Percentiles rank a stretch among this genome's conserved stretches.
Evolutionary conservation across 805 yeast genomes (phyloP).

Genomic region (Metschnikowia noctiluminum): DNA sequence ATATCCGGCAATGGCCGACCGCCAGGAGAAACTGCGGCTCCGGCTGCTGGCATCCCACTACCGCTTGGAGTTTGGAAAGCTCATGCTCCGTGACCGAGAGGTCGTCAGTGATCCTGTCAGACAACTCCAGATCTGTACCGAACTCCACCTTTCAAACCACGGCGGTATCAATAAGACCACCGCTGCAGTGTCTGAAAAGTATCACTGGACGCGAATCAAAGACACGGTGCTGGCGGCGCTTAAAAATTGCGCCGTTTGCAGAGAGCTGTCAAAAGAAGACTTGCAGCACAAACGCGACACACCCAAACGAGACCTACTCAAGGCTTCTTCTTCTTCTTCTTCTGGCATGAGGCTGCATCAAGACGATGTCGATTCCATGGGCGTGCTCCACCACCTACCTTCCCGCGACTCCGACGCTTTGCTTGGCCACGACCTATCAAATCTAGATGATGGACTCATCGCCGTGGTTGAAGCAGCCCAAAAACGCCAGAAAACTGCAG

Average conservation of each 20-base stretch:
- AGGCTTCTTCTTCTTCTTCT: neutral
- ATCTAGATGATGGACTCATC: conserved; percentile 45
- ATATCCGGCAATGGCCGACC: conserved; percentile 79
- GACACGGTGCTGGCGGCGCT: conserved; percentile 81
- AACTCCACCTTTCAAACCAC: conserved; percentile 66
- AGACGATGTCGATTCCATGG: conserved; percentile 34
- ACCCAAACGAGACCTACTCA: neutral
- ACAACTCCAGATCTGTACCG: conserved; percentile 72
- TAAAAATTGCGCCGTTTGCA: conserved; percentile 71
- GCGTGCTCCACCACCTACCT: conserved; percentile 19
- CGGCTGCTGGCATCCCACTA: conserved; percentile 80
- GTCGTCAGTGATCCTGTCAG: conserved; percentile 75
- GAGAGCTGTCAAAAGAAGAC: conserved; percentile 40
- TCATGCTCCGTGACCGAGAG: conserved; percentile 74
- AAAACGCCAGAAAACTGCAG: conserved; percentile 29
- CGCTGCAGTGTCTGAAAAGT: conserved; percentile 67
- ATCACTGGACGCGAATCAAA: conserved; percentile 90
- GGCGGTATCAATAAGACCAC: conserved; percentile 90
- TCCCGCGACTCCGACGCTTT: conserved; percentile 26
- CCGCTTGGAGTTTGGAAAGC: conserved; percentile 62
- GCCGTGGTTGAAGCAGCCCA: conserved; percentile 64
- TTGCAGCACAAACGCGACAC: conserved; percentile 2
- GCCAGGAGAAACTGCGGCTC: conserved; percentile 84
- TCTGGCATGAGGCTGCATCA: neutral
- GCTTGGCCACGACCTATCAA: conserved; percentile 40